A percentile compares a stretch with the other conserved stretches of the same genome.
These are phyloP conservation scores for Entelexis sorbosivorans DNA, from an alignment of 1,139 yeast species.

Conservation along the genomic window DNA sequence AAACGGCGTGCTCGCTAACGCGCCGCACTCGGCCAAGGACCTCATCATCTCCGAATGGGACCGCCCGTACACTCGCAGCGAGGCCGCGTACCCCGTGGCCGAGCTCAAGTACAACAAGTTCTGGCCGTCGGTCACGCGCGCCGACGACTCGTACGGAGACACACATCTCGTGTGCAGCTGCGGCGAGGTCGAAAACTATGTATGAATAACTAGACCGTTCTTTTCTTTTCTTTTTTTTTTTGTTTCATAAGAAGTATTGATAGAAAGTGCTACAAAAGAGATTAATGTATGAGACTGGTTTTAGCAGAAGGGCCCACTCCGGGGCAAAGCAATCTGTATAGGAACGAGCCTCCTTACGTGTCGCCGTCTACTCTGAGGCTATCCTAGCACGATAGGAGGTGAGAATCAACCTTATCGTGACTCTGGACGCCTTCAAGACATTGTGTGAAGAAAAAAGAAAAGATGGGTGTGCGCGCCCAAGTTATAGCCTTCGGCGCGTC, in stretches of 20 bases:
- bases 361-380: constrained; percentile 23
- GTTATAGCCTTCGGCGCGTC: neutral
- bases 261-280: neutral
- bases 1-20: constrained; percentile 69
- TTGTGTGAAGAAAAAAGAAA: constrained; percentile 16
- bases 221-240: no score
- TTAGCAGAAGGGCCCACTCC: constrained; percentile 19
- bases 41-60: constrained; percentile 62
- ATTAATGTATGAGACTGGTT: constrained; percentile 15
- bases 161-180: constrained; percentile 88
- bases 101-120: constrained; percentile 64
- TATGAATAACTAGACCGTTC: neutral
- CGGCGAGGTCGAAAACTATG: constrained; percentile 29
- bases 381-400: constrained; percentile 26
- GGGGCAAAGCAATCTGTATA: constrained; percentile 14
- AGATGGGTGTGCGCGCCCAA: no score
- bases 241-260: neutral
- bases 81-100: constrained; percentile 84
- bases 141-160: constrained; percentile 92
- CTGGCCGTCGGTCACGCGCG: constrained; percentile 84
- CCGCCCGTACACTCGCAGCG: constrained; percentile 83
- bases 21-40: constrained; percentile 86
- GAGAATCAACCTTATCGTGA: constrained; percentile 24
- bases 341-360: constrained; percentile 22
- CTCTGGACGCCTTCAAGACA: constrained; percentile 26